phyloP scores from a whole-genome alignment of 2,329 filamentous ascomycete genomes.

The Claviceps arundinis region DNA sequence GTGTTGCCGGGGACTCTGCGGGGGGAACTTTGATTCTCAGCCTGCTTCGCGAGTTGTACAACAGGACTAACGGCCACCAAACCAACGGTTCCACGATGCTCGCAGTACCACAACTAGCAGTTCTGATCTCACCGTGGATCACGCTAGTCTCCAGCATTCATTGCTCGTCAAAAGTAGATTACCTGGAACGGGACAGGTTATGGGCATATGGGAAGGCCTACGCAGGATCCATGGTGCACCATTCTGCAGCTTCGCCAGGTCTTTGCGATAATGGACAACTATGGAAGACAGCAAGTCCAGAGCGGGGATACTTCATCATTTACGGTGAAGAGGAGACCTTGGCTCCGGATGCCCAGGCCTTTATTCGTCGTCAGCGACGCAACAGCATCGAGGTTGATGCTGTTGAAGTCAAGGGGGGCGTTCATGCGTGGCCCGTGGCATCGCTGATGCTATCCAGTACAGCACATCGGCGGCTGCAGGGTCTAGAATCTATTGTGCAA shows the following conservation, averaged over 20 bases:
- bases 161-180: conserved; percentile 59
- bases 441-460: conserved; percentile 40
- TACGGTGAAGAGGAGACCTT: conserved; percentile 72
- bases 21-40: conserved; percentile 63
- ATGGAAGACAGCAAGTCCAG: conserved; percentile 56
- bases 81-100: conserved; percentile 9
- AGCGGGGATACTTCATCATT: conserved; percentile 52
- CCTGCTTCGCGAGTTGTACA: conserved; percentile 53
- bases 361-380: conserved; percentile 42
- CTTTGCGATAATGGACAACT: conserved; percentile 49
- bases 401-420: conserved; percentile 49
- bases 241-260: conserved; percentile 47
- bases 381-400: conserved; percentile 40
- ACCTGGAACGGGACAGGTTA: conserved; percentile 52
- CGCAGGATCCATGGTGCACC: conserved; percentile 27
- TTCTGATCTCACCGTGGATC: conserved; percentile 71
- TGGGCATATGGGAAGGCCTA: conserved; percentile 61
- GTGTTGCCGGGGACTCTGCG: conserved; percentile 67
- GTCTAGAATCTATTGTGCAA: conserved; percentile 29
- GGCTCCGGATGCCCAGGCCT: conserved; percentile 50
- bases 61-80: neutral
- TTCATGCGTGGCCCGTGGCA: conserved; percentile 76
- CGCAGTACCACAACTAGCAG: conserved; percentile 37
- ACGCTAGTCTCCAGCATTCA: conserved; percentile 57
- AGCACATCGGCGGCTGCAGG: conserved; percentile 35